A percentile compares a stretch with the other conserved stretches of the same genome.
These are phyloP conservation scores for Daldinia sp. DNA, from an alignment of 2,329 filamentous ascomycete species.

Conservation along the genomic window DNA sequence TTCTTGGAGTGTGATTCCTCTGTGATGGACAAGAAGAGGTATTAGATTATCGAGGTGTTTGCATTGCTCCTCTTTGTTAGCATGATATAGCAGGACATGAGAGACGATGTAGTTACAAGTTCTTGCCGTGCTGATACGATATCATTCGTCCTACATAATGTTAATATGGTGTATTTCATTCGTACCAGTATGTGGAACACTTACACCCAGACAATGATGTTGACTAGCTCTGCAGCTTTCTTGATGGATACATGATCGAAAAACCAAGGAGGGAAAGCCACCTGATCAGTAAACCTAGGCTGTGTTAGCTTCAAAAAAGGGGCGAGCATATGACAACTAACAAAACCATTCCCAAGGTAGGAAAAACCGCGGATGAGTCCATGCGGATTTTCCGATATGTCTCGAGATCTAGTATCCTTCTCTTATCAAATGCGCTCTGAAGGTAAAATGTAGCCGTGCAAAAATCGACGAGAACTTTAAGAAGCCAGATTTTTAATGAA, in stretches of 20 bases:
- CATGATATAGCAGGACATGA: background rate
- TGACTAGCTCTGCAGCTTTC: slow-evolving; percentile 13
- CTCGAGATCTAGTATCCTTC: slow-evolving; percentile 16
- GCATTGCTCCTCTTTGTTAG: slow-evolving; percentile 26
- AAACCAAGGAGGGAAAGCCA: slow-evolving; percentile 22
- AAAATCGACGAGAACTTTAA: slow-evolving; percentile 11
- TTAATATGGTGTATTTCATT: background rate
- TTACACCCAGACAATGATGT: slow-evolving; percentile 24
- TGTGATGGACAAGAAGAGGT: slow-evolving; percentile 19
- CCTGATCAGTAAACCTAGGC: slow-evolving; percentile 10
- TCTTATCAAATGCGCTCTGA: slow-evolving; percentile 17
- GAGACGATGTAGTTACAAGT: slow-evolving; percentile 11
- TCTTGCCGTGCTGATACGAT: slow-evolving; percentile 19
- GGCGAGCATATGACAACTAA: background rate
- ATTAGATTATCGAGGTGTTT: slow-evolving; percentile 26
- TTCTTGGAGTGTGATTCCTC: slow-evolving; percentile 20
- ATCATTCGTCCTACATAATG: slow-evolving; percentile 16
- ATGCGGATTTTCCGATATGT: slow-evolving; percentile 19
- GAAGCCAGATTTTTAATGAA: slow-evolving; percentile 20
- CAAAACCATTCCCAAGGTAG: slow-evolving; percentile 21
- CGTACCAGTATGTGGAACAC: background rate
- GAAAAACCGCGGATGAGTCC: slow-evolving; percentile 10
- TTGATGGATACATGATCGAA: slow-evolving; percentile 8
- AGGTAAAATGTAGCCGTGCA: slow-evolving; percentile 12
- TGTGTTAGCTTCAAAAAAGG: background rate